Evolutionary conservation across 306 rosid genomes (phyloP), one percentile per base, ranked within the genome.

Genomic region (Betula pendula): DNA sequence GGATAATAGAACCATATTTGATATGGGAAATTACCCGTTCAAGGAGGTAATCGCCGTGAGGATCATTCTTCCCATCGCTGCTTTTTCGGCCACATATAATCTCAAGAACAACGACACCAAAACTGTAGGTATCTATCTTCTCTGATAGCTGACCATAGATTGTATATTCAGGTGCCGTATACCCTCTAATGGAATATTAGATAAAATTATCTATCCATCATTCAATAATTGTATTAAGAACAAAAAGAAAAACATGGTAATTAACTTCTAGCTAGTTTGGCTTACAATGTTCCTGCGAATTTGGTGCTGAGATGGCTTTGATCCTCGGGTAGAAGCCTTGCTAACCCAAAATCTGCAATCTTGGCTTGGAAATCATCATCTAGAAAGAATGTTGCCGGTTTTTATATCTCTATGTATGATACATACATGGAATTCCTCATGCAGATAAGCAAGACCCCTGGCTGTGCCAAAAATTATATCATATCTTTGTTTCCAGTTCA

Each of bases 351-450:
- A 81, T 91, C 97, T 51, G 92, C 89, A 76, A 91, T 89, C 77
- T 58, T 86, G 10, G 97, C 84, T 19, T 77, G 86, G 81, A 91
- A 84, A 68, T 81, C 88, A 66, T 83, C 89, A 62, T 89, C 97
- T 27, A 91, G 77, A 47, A 1, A 91, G 91, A 31, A 91, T 91
- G 75, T 91, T 91, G 81, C 63, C 76, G 1, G 88, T 76, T 78
- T 91, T 91, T 73, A 91, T 89, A 75, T 91, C 97, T 79, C 97
- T 86, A 56, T 91, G 97, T 63, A 91, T 86, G 83, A 91, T 89
- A 60, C 92, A 83, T 42, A 88, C 87, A 53, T 89, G 86, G 72
- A 87, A 91, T 76, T 91, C 97, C 75, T 91, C 94, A 19, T 91
- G 94, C 8, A 91, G 73, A 78, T 91, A 91, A 52, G 93, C 81